Evolutionary conservation across 495 filamentous ascomycete genomes (phyloP), one percentile per base, ranked within the genome.

Genomic region (Sordaria brevicollis): DNA sequence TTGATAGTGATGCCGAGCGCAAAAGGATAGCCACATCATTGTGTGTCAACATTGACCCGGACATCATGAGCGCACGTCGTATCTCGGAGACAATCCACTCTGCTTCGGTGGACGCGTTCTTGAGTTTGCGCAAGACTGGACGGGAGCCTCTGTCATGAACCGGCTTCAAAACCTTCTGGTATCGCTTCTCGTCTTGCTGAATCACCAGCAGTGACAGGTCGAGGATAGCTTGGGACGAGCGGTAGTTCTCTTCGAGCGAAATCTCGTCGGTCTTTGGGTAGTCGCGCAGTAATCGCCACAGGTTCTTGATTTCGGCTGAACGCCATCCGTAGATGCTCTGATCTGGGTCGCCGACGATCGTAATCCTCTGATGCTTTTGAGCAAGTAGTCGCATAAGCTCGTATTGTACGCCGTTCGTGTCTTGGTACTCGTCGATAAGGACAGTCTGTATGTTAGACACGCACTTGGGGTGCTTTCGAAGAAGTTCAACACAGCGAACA

Each of bases 241-340:
- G 88, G 77, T 99, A 99, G 71, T 98, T 99, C 69, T 97, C 89
- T 75, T 97, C 93, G n/a, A 99, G 83, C 19, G 93, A 88, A 21
- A 97, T 89, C 21, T 94, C 87, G 0, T 91, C 85, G 1, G 93
- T 94, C 54, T 92, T 88, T 0, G 87, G 87, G 75, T 93, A 97
- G 49, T 89, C 87, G 41, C 81, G 81, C 70, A 91, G 86, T 88
- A 99, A 90, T 2, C 90, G 85, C 71, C 86, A 86, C 39, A 98
- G 83, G 77, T 99, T 99, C 77, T 90, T 88, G 72, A 96, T 94
- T 79, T 99, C 95, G 25, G 96, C 96, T 5, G 93, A 94, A n/a
- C 96, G 90, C 83, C 96, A 99, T 5, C 94, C 92, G 76, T 99
- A 99, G 67, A 99, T 99, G 73, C 94, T 97, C 76, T 99, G 96